Evolutionary conservation across 345 rosid genomes (phyloP), one percentile per base, ranked within the genome.

Genomic region (Populus alba): DNA sequence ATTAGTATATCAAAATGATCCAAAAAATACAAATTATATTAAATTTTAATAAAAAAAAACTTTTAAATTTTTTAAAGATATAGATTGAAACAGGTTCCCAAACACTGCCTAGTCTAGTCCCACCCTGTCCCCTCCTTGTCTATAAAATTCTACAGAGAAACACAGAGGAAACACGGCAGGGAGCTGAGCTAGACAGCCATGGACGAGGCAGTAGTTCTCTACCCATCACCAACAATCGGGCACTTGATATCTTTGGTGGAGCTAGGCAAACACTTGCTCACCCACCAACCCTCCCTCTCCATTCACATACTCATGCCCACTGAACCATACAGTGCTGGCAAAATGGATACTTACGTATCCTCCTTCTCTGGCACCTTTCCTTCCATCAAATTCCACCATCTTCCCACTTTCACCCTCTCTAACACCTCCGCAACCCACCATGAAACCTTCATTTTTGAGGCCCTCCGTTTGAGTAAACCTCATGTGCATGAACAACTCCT

Each of bases 171-270:
- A 11, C 47, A 10, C 47, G 47, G 47, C 63, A 68, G 69, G 59
- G 88, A 87, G 45, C 90, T 88, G 10, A 79, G 73, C 8, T 22
- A 41, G 71, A 84, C 85, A 66, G 49, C n/a, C 23, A 75, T 74
- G 80, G 77, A 75, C 49, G 82, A 85, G 18, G 85, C 90, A 7
- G 68, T 92, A 62, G 90, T 92, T 63, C 75, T 92, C 22, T 90
- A 88, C 74, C 95, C 97, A 25, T 55, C 90, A 2, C 92, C 97
- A 39, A 85, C 86, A 22, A 89, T 89, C 33, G 91, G 97, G 27
- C 98, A 91, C 86, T 77, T 94, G 63, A 82, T 87, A 9, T 87
- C 97, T 72, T 87, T 89, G 94, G 89, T 93, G 66, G 98, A 93
- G 85, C 83, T 91, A 1, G 92, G 88, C 62, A 90, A 90, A 69